Base-by-base conservation (phyloP, 805 yeast genomes). In the Kodamaea restingae region DNA sequence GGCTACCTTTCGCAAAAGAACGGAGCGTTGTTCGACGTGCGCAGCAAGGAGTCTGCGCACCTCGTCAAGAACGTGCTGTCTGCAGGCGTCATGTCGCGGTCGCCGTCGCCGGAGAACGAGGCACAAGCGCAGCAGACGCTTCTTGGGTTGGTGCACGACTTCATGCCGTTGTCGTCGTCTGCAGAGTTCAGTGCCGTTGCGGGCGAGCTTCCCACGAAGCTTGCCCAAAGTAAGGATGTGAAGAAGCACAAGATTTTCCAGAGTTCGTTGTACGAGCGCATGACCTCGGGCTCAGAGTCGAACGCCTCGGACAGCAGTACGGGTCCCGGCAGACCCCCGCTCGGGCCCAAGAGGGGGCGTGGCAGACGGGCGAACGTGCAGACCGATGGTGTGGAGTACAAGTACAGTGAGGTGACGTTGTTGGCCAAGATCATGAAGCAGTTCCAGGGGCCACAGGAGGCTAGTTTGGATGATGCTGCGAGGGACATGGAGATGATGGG, bases 391-490 rank as follows among this genome's bases (percentile, higher is more conserved):
- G 41, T 15, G 12, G 24, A 46, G 11, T 48, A 47, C 25, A 44
- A 55, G 42, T 52, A 52, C 44, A 54, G 66, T 2, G 74, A 68
- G 41, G 57, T 70, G 0, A 57, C 56, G 11, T 49, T 68, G 21
- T 53, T 67, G 36, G 70, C 72, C 5, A 65, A 63, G 47, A 67
- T 68, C 38, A 61, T 63, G 66, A 68, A 68, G 47, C 70, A 65
- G 38, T 69, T 65, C 38, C 49, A 45, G 11, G 72, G 72, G 2
- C 73, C 73, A 4, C 63, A 58, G 20, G 47, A 62, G 6, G 66
- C 60, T 3, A 58, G 43, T 22, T 45, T 47, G 3, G 67, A 65
- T 11, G 70, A 69, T 41, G 48, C 66, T 26, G 41, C 45, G 7
- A 46, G 53, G 32, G 74, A 69, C 46, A 57, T 67, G 29, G 63